Conservation (phyloP, 495 filamentous ascomycete species). For the Xylaria flabelliformis region DNA sequence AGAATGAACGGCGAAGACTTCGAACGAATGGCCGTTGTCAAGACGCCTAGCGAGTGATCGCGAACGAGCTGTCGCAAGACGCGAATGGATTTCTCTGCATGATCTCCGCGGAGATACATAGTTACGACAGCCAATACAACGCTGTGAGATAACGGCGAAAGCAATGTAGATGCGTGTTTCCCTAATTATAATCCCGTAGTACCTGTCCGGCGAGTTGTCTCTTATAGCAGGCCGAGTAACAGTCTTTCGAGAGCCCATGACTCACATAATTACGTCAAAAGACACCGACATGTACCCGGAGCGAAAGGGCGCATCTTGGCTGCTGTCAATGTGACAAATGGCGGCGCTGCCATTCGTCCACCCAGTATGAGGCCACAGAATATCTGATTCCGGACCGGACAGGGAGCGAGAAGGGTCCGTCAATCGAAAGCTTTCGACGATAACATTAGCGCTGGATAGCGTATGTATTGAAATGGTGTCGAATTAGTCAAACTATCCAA, state of each 20-base stretch:
- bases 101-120: conserved; percentile 59
- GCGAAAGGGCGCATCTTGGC: conserved; percentile 14
- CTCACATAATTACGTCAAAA: background rate
- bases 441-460: background rate
- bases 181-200: background rate
- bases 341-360: conserved; percentile 3
- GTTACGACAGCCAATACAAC: background rate
- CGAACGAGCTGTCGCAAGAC: conserved; percentile 56
- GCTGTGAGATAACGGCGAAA: background rate
- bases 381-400: background rate
- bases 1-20: conserved; percentile 53
- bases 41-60: conserved; percentile 60
- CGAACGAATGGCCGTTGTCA: conserved; percentile 61
- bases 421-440: background rate
- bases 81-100: conserved; percentile 51
- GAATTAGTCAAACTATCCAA: background rate
- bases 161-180: background rate
- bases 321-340: conserved; percentile 12
- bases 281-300: background rate
- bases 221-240: background rate
- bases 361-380: background rate
- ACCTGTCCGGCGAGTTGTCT: background rate
- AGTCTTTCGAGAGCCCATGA: background rate
- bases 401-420: conserved; percentile 3
- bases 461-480: background rate